Conservation (phyloP, 208 protist species). For the Acanthamoeba lugdunensis region DNA sequence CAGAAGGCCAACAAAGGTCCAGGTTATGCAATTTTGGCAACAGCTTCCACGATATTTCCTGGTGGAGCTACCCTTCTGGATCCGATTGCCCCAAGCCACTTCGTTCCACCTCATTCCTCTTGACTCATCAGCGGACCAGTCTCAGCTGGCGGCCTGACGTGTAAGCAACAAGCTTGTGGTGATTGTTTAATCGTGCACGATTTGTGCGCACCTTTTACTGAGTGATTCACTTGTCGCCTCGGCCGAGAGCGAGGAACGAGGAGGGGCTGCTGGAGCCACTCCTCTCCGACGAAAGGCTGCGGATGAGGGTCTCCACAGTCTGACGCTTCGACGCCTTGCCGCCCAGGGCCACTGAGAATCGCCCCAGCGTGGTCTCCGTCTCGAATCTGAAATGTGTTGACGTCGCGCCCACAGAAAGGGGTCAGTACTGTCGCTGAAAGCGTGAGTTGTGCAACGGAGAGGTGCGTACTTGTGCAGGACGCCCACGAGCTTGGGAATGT, state of each 20-base stretch:
- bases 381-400: neutral
- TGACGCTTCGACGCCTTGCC: slow-evolving; percentile 31
- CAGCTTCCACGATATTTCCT: no score
- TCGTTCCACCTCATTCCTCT: no score
- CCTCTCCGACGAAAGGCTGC: neutral
- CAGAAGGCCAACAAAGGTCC: no score
- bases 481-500: slow-evolving; percentile 11
- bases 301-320: slow-evolving; percentile 15
- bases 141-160: no score
- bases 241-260: neutral
- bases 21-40: no score
- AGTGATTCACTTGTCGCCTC: neutral
- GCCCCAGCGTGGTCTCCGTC: neutral
- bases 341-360: slow-evolving; percentile 19
- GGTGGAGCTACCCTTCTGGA: no score
- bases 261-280: neutral
- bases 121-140: no score
- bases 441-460: neutral
- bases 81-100: no score
- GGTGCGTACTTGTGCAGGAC: neutral
- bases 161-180: no score
- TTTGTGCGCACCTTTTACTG: no score
- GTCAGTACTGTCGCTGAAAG: neutral
- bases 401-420: no score
- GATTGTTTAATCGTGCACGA: no score